Conservation (phyloP, 2,329 filamentous ascomycete species). For the Sarocladium brachiariae region DNA sequence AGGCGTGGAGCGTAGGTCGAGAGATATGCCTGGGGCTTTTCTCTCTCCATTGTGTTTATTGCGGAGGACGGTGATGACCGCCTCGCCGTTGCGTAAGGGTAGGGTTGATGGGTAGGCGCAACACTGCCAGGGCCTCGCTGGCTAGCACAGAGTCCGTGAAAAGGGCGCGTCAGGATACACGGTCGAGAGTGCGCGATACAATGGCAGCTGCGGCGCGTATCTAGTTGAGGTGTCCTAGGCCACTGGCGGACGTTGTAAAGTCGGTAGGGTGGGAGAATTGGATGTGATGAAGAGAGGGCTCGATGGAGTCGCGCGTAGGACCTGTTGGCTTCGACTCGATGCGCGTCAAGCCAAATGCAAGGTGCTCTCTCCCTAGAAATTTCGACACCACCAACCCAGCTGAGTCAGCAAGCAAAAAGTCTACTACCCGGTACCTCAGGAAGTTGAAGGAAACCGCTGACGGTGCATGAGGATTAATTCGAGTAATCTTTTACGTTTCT, state of each 20-base stretch:
- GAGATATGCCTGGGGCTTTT: conserved; percentile 74
- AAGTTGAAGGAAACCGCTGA: too few relatives aligned
- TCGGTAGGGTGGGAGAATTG: background rate
- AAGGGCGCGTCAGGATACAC: conserved; percentile 2
- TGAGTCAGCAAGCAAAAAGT: background rate
- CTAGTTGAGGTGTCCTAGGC: background rate
- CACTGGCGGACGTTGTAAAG: background rate
- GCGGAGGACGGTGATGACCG: conserved; percentile 19
- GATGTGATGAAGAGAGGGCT: conserved; percentile 6
- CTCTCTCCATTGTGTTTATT: conserved; percentile 39
- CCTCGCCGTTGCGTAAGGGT: conserved; percentile 23
- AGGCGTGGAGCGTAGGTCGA: conserved; percentile 88
- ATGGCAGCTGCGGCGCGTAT: background rate
- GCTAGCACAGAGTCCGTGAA: background rate
- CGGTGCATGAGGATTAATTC: too few relatives aligned
- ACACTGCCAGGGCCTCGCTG: background rate
- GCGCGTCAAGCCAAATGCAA: conserved; percentile 9
- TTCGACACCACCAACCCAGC: background rate
- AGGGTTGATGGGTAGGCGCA: conserved; percentile 4
- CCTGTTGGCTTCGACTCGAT: conserved; percentile 7
- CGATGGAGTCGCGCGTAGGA: conserved; percentile 4
- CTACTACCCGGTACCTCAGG: background rate
- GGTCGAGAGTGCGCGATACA: background rate
- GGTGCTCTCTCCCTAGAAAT: conserved; percentile 7
- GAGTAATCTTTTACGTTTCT: too few relatives aligned